Conservation (phyloP, 139 green algal genomes). For the Tetraselmis striata region DNA sequence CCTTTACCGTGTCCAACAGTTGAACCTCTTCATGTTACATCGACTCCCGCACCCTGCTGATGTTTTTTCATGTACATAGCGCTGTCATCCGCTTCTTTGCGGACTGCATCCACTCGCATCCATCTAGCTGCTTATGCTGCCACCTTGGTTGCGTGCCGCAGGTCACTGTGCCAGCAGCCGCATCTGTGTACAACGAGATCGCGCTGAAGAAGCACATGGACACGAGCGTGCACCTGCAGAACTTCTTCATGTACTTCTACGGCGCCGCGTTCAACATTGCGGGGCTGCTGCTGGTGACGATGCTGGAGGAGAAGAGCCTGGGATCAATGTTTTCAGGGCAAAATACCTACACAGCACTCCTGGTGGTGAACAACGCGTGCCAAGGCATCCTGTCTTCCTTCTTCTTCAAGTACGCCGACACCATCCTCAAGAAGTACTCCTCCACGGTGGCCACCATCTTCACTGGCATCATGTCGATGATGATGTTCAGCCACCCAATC, state of each 20-base stretch:
- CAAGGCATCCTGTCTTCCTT: constrained; percentile 90
- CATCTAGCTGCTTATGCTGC: no score
- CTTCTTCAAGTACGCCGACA: constrained; percentile 98
- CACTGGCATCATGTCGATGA: constrained; percentile 80
- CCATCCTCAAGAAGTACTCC: constrained; percentile 96
- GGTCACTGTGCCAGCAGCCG: constrained; percentile 84
- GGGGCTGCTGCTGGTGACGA: constrained; percentile 37
- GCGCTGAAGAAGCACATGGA: constrained; percentile 95
- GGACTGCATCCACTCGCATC: no score
- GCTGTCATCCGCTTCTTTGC: no score
- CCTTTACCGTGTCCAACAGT: no score
- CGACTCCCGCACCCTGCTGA: no score
- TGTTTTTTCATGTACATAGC: no score
- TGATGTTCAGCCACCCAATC: constrained; percentile 83
- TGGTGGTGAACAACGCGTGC: constrained; percentile 89
- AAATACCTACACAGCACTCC: constrained; percentile 57
- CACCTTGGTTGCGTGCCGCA: no score
- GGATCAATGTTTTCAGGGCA: constrained; percentile 58
- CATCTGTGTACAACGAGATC: constrained; percentile 92
- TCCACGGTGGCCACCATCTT: constrained; percentile 92
- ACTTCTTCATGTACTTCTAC: constrained; percentile 97
- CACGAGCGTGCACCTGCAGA: constrained; percentile 89
- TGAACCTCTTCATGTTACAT: no score
- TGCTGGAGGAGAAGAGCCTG: constrained; percentile 26
- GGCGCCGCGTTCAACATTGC: constrained; percentile 78